Evolutionary conservation across 2,329 filamentous ascomycete genomes (phyloP), one percentile per base, ranked within the genome.

Genomic region (Didymella arachidicola): DNA sequence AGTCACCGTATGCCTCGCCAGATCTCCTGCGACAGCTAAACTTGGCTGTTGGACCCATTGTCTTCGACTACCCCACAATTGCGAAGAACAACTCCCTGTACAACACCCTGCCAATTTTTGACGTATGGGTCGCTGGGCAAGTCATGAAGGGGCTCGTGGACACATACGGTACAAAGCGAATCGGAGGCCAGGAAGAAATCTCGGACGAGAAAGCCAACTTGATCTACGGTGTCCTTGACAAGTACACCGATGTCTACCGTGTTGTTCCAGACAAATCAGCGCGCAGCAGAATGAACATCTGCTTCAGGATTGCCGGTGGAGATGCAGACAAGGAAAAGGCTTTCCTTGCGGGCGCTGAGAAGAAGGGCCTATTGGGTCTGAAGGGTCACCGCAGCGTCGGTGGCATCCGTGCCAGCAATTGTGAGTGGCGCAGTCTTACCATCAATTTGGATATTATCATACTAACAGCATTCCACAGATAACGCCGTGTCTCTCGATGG

Each of bases 31-130:
- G 93, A 59, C 83, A 88, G 59, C 85, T 97, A 10, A 87, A 86
- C 19, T 81, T 96, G n/a, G 87, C 91, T 1, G 85, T 95, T 39
- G 87, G 89, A 0, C 93, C 94, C 2, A 86, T 91, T 18, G 86
- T 97, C 42, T 81, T 98, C 46, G 86, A 91, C 64, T 98, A 94
- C 73, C 89, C 92, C 62, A 92, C 86, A 0, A 89, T 95, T 65
- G 89, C 91, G 39, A 96, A 96, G 83, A 96, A 96, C 80, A 95
- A 96, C 81, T 95, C 90, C 68, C 84, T 98, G 27, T 98, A 98
- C 82, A 98, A 98, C 79, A 98, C 94, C 0, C 81, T 98, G 11
- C 93, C 92, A 71, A 96, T 98, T 71, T 97, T 98, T 71, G 93
- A 94, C 75, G 90, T 97, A 36, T 98, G 89, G 81, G 86, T 97